Evolutionary conservation across 176 grass and related monocot species (phyloP), one percentile per base, ranked within the genome.

Genomic region (Carex kokanica): DNA sequence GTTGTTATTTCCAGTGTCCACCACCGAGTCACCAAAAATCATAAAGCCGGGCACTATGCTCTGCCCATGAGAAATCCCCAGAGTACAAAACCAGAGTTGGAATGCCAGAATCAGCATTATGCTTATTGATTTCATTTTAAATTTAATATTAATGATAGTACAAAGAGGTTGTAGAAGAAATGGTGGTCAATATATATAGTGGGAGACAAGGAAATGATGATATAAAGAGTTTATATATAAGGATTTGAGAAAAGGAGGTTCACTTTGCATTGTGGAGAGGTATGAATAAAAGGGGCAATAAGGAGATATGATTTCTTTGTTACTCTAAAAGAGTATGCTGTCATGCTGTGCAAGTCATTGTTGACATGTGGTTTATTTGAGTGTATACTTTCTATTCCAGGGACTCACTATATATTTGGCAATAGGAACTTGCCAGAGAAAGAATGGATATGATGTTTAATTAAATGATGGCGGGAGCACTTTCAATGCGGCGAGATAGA

Each of bases 1-100:
- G 89, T 98, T 98, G 90, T 98, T 98, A 88, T 98, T 98, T 45
- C 95, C 95, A 5, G 84, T 88, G 83, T 98, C 95, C 60, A 98
- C 92, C 66, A 93, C 92, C 4, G 95, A 98, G 90, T 98, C 95
- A 1, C 95, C 95, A 61, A 98, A 98, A 78, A 95, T 98, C 84
- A 98, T 91, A 72, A 98, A 64, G 2, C 92, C 95, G 1, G 95
- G 95, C 80, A 98, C 95, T 54, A 98, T 86, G 15, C 85, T 85
- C 86, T 98, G 92, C 16, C 89, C 95, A 20, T 67, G 10, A 47
- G 47, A 80, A 78, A 86, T 18, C 8, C n/a, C 72, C 34, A 86
- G 71, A 81, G 73, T 25, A 43, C 25, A 66, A 66, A 47, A 78
- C 61, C 77, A 64, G 70, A 73, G 43, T 70, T 36, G 47, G 15